Evolutionary conservation across 2,329 filamentous ascomycete genomes (phyloP).

Genomic region (Alternaria triticimaculans): DNA sequence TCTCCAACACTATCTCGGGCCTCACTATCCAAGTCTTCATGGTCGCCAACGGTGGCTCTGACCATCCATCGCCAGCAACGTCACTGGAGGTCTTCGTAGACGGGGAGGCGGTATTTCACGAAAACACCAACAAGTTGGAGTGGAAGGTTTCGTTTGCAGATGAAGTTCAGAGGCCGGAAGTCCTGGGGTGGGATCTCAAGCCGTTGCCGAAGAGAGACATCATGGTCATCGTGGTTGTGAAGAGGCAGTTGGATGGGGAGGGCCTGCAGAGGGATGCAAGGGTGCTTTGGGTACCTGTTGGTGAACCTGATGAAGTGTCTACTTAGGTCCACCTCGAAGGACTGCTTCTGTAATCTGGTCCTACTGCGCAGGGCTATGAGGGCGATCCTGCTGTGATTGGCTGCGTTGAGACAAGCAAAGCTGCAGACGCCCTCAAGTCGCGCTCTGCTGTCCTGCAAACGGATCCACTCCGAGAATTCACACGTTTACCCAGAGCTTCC

Average conservation of each 20-base stretch:
- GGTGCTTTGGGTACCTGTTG: neutral
- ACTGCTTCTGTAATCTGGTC: too few relatives aligned
- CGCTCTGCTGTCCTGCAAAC: too few relatives aligned
- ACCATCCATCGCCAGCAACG: neutral
- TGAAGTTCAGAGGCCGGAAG: conserved; percentile 4
- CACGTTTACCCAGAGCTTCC: too few relatives aligned
- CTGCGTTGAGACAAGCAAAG: too few relatives aligned
- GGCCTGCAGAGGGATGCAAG: conserved; percentile 1
- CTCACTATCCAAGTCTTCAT: neutral
- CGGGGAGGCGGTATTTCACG: conserved; percentile 14
- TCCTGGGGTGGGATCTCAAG: conserved; percentile 35
- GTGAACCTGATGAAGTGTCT: neutral
- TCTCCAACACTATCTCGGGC: neutral
- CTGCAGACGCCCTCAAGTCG: too few relatives aligned
- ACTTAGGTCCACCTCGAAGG: too few relatives aligned
- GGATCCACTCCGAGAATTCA: too few relatives aligned
- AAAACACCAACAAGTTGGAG: neutral
- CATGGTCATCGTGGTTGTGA: conserved; percentile 32
- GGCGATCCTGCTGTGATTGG: too few relatives aligned
- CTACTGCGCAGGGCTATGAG: too few relatives aligned
- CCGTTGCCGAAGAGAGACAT: conserved; percentile 22
- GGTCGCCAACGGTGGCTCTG: conserved; percentile 2
- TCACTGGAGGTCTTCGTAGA: conserved; percentile 27
- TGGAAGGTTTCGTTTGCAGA: conserved; percentile 20
- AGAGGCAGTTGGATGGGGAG: conserved; percentile 5